phyloP scores from a whole-genome alignment of 768 basidiomycete genomes.

The Lentinula edodes region DNA sequence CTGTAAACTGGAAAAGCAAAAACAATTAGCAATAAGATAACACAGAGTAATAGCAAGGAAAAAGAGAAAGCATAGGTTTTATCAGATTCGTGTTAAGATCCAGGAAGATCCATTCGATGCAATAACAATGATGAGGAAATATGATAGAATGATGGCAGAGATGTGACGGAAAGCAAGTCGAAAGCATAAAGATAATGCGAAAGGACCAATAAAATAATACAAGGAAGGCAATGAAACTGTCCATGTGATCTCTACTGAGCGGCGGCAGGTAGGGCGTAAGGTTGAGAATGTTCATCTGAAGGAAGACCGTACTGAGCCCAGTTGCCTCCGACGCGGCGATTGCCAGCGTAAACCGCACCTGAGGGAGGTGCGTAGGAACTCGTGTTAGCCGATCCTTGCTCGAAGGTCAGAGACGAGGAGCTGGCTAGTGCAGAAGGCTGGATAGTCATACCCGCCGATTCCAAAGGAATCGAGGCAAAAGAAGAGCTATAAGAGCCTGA shows the following conservation, averaged over 20 bases:
- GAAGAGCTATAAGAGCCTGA: neutral
- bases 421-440: neutral
- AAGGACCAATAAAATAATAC: neutral
- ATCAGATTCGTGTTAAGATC: neutral
- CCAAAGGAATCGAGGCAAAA: neutral
- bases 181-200: slow-evolving; percentile 6
- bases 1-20: slow-evolving; percentile 14
- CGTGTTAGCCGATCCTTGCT: slow-evolving; percentile 7
- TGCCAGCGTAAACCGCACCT: slow-evolving; percentile 44
- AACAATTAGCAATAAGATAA: slow-evolving; percentile 4
- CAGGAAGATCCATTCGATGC: neutral
- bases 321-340: slow-evolving; percentile 48
- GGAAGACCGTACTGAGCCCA: slow-evolving; percentile 32
- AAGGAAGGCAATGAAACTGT: neutral
- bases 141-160: neutral
- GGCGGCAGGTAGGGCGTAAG: slow-evolving; percentile 21
- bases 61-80: neutral
- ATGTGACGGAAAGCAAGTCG: neutral
- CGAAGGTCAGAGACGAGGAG: slow-evolving; percentile 3
- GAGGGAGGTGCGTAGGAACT: slow-evolving; percentile 46
- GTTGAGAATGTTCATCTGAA: slow-evolving; percentile 18
- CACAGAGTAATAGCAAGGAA: neutral
- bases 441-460: neutral
- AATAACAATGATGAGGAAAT: neutral
- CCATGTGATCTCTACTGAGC: neutral